These are phyloP conservation scores for Gossypium lobatum DNA, from an alignment of 441 rosid genomes.

Conservation along the genomic window DNA sequence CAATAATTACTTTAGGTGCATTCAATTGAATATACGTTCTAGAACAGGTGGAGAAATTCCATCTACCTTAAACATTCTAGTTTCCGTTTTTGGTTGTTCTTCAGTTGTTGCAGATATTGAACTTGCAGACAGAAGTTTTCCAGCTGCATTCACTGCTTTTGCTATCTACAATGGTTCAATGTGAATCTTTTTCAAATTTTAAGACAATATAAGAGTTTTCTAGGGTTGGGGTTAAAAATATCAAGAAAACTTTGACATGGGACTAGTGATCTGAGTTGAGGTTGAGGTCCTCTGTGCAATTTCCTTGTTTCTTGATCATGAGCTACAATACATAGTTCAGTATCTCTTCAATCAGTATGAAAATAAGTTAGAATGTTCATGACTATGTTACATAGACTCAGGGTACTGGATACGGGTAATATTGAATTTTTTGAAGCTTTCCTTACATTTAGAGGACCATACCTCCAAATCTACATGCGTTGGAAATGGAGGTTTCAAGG, in stretches of 20 bases:
- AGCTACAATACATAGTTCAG: neutral
- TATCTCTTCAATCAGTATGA: neutral
- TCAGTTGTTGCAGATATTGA: slow-evolving; percentile 29
- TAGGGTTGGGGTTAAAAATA: neutral
- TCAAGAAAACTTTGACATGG: neutral
- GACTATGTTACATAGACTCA: neutral
- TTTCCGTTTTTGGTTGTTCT: slow-evolving; percentile 38
- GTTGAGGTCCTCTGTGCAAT: neutral
- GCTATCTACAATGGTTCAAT: slow-evolving; percentile 57
- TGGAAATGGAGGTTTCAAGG: neutral
- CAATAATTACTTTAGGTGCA: neutral
- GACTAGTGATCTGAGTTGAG: neutral
- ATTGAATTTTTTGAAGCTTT: neutral
- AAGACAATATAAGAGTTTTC: neutral
- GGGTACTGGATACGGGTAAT: neutral
- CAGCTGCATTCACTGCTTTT: slow-evolving; percentile 61
- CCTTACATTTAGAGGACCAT: neutral
- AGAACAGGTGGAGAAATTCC: slow-evolving; percentile 4
- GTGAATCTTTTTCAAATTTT: neutral
- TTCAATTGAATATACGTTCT: slow-evolving; percentile 1
- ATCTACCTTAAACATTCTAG: slow-evolving; percentile 67
- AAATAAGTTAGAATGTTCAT: slow-evolving; percentile 1
- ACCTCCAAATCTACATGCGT: neutral
- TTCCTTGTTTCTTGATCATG: neutral
- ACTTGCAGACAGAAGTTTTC: slow-evolving; percentile 51